phyloP scores from a whole-genome alignment of 192 early-diverging fungal species.

The Phycomyces blakesleeanus region DNA sequence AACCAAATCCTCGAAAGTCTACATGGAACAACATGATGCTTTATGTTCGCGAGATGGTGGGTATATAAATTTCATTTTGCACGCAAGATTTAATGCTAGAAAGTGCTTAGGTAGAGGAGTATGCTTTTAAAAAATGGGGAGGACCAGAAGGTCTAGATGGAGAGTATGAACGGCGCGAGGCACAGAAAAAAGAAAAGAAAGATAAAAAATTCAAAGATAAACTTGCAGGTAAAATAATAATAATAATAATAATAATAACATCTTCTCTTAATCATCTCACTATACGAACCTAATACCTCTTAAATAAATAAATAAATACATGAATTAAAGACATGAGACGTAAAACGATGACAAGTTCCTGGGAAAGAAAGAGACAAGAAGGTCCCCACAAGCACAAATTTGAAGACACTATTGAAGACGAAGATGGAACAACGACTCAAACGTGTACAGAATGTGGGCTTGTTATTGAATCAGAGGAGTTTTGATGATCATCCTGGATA shows the following conservation, averaged over 20 bases:
- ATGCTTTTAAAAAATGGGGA: conserved; percentile 93
- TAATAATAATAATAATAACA: no score
- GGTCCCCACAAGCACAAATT: conserved; percentile 72
- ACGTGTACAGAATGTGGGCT: conserved; percentile 64
- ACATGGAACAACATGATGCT: conserved; percentile 98
- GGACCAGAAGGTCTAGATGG: conserved; percentile 77
- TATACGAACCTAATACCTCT: no score
- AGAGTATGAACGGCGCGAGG: conserved; percentile 78
- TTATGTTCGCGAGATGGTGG: conserved; percentile 76
- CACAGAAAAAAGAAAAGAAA: conserved; percentile 76
- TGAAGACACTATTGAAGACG: conserved; percentile 47
- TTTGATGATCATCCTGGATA: no score
- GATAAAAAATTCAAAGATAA: conserved; percentile 82
- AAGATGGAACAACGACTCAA: conserved; percentile 51
- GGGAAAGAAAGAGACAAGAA: conserved; percentile 59
- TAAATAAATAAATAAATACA: no score
- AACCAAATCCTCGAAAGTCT: conserved; percentile 91
- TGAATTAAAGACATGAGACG: conserved; percentile 69
- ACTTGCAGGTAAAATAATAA: conserved; percentile 59
- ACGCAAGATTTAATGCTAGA: neutral
- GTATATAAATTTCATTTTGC: neutral
- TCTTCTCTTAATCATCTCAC: no score
- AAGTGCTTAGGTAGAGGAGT: conserved; percentile 72
- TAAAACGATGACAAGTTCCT: conserved; percentile 72
- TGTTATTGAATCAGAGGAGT: conserved; percentile 64